These are phyloP conservation scores for Musa troglodytarum DNA, from an alignment of 176 grass and related monocot species.

Conservation along the genomic window DNA sequence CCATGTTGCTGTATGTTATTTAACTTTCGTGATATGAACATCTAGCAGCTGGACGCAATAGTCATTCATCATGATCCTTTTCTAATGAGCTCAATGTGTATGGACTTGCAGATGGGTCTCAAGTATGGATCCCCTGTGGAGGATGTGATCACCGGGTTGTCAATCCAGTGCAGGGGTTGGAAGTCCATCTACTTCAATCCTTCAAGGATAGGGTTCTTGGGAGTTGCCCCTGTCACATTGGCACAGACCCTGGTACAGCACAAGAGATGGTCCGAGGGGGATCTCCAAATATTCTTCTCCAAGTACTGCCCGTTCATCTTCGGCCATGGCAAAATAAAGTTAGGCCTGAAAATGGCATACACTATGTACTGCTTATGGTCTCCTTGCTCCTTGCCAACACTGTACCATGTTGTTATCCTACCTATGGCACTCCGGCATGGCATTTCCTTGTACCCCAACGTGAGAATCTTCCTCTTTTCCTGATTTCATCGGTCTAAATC, in stretches of 20 bases:
- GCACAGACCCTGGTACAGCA: slow-evolving; percentile 19
- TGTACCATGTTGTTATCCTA: not conserved
- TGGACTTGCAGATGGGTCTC: slow-evolving; percentile 26
- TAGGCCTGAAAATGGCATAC: slow-evolving; percentile 3
- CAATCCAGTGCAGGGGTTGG: slow-evolving; percentile 40
- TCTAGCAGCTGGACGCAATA: not conserved
- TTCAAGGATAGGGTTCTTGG: slow-evolving; percentile 18
- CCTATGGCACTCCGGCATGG: slow-evolving; percentile 11
- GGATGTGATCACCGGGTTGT: slow-evolving; percentile 38
- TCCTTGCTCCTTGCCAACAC: slow-evolving; percentile 13
- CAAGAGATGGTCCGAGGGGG: slow-evolving; percentile 22
- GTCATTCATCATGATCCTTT: not conserved
- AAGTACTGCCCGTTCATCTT: slow-evolving; percentile 18
- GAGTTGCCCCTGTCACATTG: slow-evolving; percentile 24
- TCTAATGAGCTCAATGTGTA: not conserved
- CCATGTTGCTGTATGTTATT: not conserved
- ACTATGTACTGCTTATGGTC: slow-evolving; percentile 13
- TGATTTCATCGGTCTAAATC: too few relatives aligned
- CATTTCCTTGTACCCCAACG: slow-evolving; percentile 11
- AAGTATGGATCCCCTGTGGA: slow-evolving; percentile 37
- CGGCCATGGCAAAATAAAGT: slow-evolving; percentile 3
- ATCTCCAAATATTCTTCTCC: slow-evolving; percentile 21
- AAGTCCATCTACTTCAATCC: slow-evolving; percentile 36
- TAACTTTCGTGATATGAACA: too few relatives aligned
- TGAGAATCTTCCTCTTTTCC: slow-evolving; percentile 6